Percentiles rank a stretch among this genome's conserved stretches.
phyloP scores from a whole-genome alignment of 2,329 filamentous ascomycete species.

The Myotisia sp. region DNA sequence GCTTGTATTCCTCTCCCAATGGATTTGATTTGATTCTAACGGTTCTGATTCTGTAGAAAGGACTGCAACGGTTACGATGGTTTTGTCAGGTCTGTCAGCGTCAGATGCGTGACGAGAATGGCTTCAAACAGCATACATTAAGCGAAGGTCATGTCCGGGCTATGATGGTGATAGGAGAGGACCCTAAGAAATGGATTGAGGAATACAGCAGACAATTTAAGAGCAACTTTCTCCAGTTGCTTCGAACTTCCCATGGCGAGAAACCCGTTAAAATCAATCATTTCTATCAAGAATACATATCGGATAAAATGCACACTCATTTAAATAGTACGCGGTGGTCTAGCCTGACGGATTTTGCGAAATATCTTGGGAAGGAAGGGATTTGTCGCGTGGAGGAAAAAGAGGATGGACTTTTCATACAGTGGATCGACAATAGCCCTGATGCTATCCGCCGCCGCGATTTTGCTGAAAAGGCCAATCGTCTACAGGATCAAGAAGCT shows the following conservation, averaged over 20 bases:
- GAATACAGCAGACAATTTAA: conserved; percentile 71
- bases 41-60: conserved; percentile 2
- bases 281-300: conserved; percentile 63
- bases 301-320: conserved; percentile 74
- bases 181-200: conserved; percentile 70
- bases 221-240: conserved; percentile 59
- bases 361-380: conserved; percentile 70
- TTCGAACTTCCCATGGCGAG: conserved; percentile 68
- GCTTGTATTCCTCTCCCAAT: no score
- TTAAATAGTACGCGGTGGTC: conserved; percentile 91
- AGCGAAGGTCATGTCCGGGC: conserved; percentile 79
- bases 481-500: conserved; percentile 67
- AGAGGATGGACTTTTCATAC: conserved; percentile 66
- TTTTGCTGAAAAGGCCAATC: conserved; percentile 73
- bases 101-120: conserved; percentile 73
- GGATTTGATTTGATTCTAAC: background rate
- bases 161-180: conserved; percentile 75
- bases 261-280: conserved; percentile 3
- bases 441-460: conserved; percentile 71
- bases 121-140: conserved; percentile 73
- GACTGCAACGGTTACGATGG: conserved; percentile 50
- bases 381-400: conserved; percentile 84
- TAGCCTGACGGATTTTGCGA: conserved; percentile 77
- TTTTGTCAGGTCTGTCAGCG: conserved; percentile 75
- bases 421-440: conserved; percentile 84